Conservation (phyloP, 208 protist genomes). For the Trypanosoma boissoni region DNA sequence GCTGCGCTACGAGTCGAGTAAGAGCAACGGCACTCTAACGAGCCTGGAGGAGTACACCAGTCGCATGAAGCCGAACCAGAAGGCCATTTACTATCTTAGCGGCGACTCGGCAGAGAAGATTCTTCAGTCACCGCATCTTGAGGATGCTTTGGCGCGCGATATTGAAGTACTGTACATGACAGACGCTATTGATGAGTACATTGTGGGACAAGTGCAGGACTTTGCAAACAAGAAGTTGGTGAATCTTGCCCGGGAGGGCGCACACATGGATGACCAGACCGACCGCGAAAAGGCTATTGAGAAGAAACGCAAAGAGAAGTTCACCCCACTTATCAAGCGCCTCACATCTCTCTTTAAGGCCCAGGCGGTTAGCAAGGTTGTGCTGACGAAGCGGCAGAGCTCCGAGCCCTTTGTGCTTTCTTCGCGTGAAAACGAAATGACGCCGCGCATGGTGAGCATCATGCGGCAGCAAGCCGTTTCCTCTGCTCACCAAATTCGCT, state of each 20-base stretch:
- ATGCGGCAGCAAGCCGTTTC: constrained; percentile 94
- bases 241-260: constrained; percentile 95
- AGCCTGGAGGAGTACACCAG: constrained; percentile 91
- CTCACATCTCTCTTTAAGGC: constrained; percentile 79
- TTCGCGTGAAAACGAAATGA: constrained; percentile 91
- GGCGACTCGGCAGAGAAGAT: constrained; percentile 80
- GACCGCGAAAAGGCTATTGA: constrained; percentile 90
- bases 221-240: constrained; percentile 95
- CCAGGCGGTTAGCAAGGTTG: constrained; percentile 83
- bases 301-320: constrained; percentile 91
- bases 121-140: constrained; percentile 76
- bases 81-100: constrained; percentile 93
- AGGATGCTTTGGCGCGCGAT: constrained; percentile 77
- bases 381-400: constrained; percentile 92
- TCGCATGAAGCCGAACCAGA: constrained; percentile 94
- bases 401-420: constrained; percentile 94
- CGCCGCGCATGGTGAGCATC: constrained; percentile 97
- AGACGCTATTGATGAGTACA: constrained; percentile 99
- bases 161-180: constrained; percentile 95
- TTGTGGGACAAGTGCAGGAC: constrained; percentile 90
- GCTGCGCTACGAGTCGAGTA: constrained; percentile 92
- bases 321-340: constrained; percentile 75
- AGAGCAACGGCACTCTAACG: constrained; percentile 65
- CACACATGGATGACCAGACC: constrained; percentile 91
- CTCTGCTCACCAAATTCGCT: constrained; percentile 35